These are phyloP conservation scores for Fusarium torulosum DNA, from an alignment of 2,329 filamentous ascomycete species.

Conservation along the genomic window DNA sequence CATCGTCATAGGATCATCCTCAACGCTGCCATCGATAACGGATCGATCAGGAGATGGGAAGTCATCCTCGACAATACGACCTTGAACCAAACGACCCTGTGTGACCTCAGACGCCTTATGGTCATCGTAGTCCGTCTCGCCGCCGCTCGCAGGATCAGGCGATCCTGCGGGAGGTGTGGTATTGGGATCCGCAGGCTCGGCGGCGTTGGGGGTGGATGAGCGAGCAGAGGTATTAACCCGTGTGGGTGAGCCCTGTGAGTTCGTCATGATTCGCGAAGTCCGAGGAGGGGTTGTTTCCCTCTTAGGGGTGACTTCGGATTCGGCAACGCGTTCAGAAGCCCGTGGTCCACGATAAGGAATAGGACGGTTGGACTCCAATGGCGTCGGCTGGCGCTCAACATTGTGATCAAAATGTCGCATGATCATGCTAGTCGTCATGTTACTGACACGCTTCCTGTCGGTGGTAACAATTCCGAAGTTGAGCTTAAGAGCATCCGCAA, in stretches of 20 bases:
- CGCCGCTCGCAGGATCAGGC: conserved; percentile 50
- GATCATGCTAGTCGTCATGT: conserved; percentile 84
- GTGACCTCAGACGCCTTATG: conserved; percentile 89
- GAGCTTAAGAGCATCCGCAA: conserved; percentile 95
- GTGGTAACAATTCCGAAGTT: conserved; percentile 98
- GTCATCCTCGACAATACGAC: conserved; percentile 95
- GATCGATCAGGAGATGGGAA: conserved; percentile 83
- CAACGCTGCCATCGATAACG: conserved; percentile 73
- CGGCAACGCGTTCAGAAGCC: conserved; percentile 35
- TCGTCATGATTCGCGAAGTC: conserved; percentile 54
- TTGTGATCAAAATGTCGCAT: conserved; percentile 73
- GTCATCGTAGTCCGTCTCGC: conserved; percentile 74
- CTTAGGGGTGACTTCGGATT: conserved; percentile 38
- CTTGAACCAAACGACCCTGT: conserved; percentile 89
- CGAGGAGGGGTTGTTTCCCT: conserved; percentile 40
- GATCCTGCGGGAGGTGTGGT: conserved; percentile 44
- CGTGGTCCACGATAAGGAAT: conserved; percentile 38
- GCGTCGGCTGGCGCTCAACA: conserved; percentile 61
- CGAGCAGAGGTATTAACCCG: conserved; percentile 47
- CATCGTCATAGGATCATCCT: conserved; percentile 86
- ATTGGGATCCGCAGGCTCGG: conserved; percentile 31
- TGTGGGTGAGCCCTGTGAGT: conserved; percentile 60
- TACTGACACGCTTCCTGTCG: conserved; percentile 76
- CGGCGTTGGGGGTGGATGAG: conserved; percentile 21
- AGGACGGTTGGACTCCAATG: conserved; percentile 53